Conservation (phyloP, 495 filamentous ascomycete species). For the Halenospora varia region DNA sequence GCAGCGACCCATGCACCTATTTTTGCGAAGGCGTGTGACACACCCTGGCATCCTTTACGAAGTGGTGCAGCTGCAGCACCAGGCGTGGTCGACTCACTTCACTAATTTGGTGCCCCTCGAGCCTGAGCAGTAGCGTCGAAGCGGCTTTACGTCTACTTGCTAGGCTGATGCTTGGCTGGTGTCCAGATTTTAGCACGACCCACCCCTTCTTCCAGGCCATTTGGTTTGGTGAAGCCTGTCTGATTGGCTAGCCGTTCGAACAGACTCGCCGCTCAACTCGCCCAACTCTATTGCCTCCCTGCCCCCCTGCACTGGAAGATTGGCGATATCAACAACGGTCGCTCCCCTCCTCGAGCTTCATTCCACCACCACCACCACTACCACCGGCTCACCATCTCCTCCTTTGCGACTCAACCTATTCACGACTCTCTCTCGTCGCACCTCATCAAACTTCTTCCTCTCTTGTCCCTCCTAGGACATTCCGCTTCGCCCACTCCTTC, state of each 20-base stretch:
- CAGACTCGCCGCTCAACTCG: neutral
- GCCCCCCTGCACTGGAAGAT: neutral
- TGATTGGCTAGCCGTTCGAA: neutral
- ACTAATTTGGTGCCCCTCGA: neutral
- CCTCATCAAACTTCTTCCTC: conserved; percentile 6
- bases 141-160: neutral
- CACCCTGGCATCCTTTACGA: neutral
- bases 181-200: neutral
- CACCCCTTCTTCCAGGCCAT: neutral
- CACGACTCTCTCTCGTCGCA: conserved; percentile 12
- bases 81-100: neutral
- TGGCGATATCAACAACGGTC: conserved; percentile 4
- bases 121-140: neutral
- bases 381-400: conserved; percentile 19
- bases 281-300: neutral
- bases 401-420: conserved; percentile 16
- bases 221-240: neutral
- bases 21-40: conserved; percentile 11
- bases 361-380: conserved; percentile 14
- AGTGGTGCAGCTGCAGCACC: neutral
- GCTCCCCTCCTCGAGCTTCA: conserved; percentile 29
- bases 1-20: conserved; percentile 11
- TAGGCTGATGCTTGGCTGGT: neutral
- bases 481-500: conserved; percentile 1
- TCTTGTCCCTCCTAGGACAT: conserved; percentile 10